Evolutionary conservation across 306 rosid genomes (phyloP).

Genomic region (Herpetospermum pedunculosum): DNA sequence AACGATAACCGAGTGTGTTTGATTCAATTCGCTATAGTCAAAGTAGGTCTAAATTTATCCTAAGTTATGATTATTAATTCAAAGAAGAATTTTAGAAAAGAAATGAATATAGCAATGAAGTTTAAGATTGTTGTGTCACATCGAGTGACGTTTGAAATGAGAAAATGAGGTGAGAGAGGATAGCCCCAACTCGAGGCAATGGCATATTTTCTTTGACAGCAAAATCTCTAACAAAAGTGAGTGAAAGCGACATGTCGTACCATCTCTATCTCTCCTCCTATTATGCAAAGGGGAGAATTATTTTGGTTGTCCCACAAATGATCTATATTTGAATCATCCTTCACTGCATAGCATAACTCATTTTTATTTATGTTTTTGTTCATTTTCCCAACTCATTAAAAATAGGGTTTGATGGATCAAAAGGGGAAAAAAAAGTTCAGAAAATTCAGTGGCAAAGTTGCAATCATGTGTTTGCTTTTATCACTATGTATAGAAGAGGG

Average conservation of each 20-base stretch:
- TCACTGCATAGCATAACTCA: not conserved
- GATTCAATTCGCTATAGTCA: too few relatives aligned
- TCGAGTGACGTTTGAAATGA: not conserved
- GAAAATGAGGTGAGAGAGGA: not conserved
- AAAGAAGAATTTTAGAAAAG: not conserved
- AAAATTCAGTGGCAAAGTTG: slow-evolving; percentile 1
- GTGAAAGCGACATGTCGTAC: slow-evolving; percentile 4
- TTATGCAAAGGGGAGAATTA: not conserved
- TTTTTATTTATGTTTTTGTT: not conserved
- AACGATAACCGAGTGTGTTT: too few relatives aligned
- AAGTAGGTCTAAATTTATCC: too few relatives aligned
- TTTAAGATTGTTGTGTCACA: not conserved
- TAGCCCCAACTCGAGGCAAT: slow-evolving; percentile 3
- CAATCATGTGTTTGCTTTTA: not conserved
- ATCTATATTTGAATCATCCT: not conserved
- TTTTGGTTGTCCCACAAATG: not conserved
- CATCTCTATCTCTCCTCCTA: not conserved
- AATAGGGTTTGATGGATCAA: not conserved
- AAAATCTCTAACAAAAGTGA: slow-evolving; percentile 2
- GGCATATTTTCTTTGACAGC: slow-evolving; percentile 8
- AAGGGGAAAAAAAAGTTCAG: not conserved
- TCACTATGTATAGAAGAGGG: not conserved
- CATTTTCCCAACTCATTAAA: not conserved
- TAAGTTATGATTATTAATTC: not conserved
- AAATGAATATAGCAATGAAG: not conserved